These are phyloP conservation scores for Dipteronia dyeriana DNA, from an alignment of 345 rosid species.

Conservation along the genomic window DNA sequence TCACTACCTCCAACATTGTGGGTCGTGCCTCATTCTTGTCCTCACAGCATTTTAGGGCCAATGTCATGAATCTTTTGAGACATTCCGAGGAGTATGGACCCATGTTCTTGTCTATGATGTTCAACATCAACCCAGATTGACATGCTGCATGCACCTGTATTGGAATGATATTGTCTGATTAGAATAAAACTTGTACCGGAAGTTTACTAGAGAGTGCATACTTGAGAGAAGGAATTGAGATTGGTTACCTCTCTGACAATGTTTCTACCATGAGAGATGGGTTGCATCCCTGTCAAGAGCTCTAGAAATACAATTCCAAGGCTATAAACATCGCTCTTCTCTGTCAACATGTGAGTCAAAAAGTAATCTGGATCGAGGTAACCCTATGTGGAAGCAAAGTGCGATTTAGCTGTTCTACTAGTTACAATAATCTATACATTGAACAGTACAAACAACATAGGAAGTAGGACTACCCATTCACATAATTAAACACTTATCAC, in stretches of 20 bases:
- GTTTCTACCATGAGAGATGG: conserved; percentile 48
- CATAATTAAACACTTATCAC: not conserved
- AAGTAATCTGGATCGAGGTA: conserved; percentile 57
- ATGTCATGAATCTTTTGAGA: conserved; percentile 39
- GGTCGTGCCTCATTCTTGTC: conserved; percentile 39
- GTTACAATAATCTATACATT: no score
- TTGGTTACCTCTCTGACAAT: conserved; percentile 46
- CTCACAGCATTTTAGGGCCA: conserved; percentile 46
- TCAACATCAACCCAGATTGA: conserved; percentile 40
- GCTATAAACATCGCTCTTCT: conserved; percentile 58
- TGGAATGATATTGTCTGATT: no score
- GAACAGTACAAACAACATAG: no score
- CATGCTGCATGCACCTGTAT: conserved; percentile 38
- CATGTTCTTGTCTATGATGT: conserved; percentile 47
- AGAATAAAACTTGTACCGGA: not conserved
- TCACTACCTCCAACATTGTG: conserved; percentile 45
- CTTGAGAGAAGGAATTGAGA: not conserved
- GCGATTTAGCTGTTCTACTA: not conserved
- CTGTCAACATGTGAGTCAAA: conserved; percentile 45
- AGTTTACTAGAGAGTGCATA: not conserved
- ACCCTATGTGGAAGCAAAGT: conserved; percentile 33
- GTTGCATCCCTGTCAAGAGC: conserved; percentile 51
- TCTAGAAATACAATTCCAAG: conserved; percentile 54
- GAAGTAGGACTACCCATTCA: not conserved
- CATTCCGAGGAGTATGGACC: conserved; percentile 39